Evolutionary conservation across 768 basidiomycete species (phyloP), one percentile per base, ranked within the genome.

Genomic region (Pleurotus salmoneostramineus): DNA sequence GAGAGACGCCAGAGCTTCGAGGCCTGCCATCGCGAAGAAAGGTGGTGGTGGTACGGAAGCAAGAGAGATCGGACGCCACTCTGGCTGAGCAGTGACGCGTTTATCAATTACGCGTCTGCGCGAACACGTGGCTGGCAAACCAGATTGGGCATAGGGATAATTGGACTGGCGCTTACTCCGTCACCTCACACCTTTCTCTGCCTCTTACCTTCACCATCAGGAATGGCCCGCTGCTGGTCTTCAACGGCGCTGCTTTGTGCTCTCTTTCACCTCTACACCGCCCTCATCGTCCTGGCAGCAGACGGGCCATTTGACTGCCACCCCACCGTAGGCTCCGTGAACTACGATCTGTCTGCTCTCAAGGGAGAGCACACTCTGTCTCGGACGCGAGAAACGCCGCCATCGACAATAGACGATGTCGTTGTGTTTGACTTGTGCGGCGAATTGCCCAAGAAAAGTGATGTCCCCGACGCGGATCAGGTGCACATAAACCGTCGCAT

Each of bases 371-470:
- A 83, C 56, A 72, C 71, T 11, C 67, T 83, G 50, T 77, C 69
- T 57, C 77, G 80, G 49, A 83, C 77, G 51, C 78, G 83, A 47
- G 69, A 78, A 6, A 77, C 80, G 33, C 89, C 89, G 3, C 92
- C 92, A 32, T 87, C 79, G n/a, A 73, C 65, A 8, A 83, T 78
- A 64, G 57, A 78, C 6, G 86, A 92, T 61, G 74, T 77, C 12
- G 68, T 92, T 8, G 74, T 77, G 60, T 87, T 93, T 64, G 74
- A 92, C 67, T 64, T 93, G 40, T 94, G 92, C 65, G 76, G 69
- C 12, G 84, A 87, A 56, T 67, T 93, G 57, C 66, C 75, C 48
- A 61, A 54, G 27, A 66, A 77, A 60, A 78, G 81, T 33, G 77
- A 65, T 35, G 72, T 86, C 15, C 62, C 77, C 32, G 73, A 80